Base-by-base conservation (phyloP, 192 early-diverging fungal genomes). In the Bifiguratus adelaidae region DNA sequence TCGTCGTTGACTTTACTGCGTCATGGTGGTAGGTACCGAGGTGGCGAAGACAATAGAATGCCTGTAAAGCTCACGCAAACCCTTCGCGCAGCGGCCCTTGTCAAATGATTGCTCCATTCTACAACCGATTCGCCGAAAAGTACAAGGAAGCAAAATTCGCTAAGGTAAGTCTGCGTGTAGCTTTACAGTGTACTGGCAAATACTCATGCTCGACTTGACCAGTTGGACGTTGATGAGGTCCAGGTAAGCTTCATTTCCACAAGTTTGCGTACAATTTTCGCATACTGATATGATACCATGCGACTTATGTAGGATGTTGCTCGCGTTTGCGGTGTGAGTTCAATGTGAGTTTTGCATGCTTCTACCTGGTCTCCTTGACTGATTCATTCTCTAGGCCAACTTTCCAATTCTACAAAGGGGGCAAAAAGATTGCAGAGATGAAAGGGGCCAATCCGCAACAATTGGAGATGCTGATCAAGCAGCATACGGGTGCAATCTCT, bases 381-480 rank as follows among this genome's bases (percentile, higher is more conserved):
- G 7, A 15, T 45, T 20, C 16, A 34, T 20, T 12, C 4, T 28
- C 76, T 59, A 92, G 89, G 83, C 89, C 89, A 28, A 89, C 88
- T 16, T 92, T 92, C 71, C 81, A 84, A 49, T 71, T 92, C 50
- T 94, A 72, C 73, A 74, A 82, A 48, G 73, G 67, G 45, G 86
- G 80, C 21, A 71, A 82, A 15, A 78, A 80, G 59, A 70, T 92
- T 34, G 77, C 58, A 29, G 82, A 91, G 57, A 45, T 97, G 27
- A 72, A 78, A 41, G 94, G 94, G 21, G 94, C 87, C 5, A 82
- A 89, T 61, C 69, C 74, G 18, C 48, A 57, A 40, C 74, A 79
- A 32, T 79, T 97, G 23, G 75, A 83, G 45, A 55, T 53, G 20
- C 60, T 76, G 11, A 73, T 93, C 44, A 79, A 81, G 44, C 81